These are phyloP conservation scores for Novakomyces olei DNA, from an alignment of 805 yeast species.

Conservation along the genomic window DNA sequence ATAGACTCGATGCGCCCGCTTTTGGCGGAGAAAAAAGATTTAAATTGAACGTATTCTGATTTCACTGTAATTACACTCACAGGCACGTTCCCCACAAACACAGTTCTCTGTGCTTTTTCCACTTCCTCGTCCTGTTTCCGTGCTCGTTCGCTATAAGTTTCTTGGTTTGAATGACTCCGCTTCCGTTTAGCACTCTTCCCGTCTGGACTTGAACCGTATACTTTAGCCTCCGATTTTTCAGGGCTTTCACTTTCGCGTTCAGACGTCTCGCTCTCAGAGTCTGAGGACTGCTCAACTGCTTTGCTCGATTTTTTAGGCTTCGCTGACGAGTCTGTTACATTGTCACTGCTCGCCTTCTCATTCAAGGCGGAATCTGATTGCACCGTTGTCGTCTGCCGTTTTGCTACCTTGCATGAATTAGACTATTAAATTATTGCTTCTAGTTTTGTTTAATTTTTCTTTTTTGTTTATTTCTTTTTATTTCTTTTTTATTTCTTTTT, in stretches of 20 bases:
- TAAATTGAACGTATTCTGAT: constrained; percentile 9
- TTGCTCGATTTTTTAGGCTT: constrained; percentile 2
- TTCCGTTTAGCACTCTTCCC: constrained; percentile 13
- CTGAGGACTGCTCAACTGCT: constrained; percentile 2
- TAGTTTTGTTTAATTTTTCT: too few species aligned
- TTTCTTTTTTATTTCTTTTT: too few species aligned
- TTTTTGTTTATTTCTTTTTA: too few species aligned
- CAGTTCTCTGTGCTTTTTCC: constrained; percentile 15
- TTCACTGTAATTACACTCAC: constrained; percentile 43
- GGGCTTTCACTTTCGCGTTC: constrained; percentile 11
- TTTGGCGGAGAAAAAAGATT: constrained; percentile 5
- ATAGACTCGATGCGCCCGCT: constrained; percentile 44
- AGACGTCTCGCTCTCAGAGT: constrained; percentile 17
- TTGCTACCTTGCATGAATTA: too few species aligned
- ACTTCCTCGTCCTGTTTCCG: constrained; percentile 16
- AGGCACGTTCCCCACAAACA: constrained; percentile 74
- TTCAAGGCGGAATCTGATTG: too few species aligned
- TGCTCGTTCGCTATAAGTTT: constrained; percentile 4
- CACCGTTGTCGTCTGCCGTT: too few species aligned
- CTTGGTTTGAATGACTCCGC: constrained; percentile 11
- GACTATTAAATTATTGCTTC: too few species aligned
- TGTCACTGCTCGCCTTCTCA: too few species aligned
- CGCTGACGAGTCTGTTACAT: too few species aligned
- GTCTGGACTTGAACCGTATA: constrained; percentile 6
- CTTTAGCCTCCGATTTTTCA: constrained; percentile 10